Conservation (phyloP, 345 rosid species). For the Hibiscus tridactylites region DNA sequence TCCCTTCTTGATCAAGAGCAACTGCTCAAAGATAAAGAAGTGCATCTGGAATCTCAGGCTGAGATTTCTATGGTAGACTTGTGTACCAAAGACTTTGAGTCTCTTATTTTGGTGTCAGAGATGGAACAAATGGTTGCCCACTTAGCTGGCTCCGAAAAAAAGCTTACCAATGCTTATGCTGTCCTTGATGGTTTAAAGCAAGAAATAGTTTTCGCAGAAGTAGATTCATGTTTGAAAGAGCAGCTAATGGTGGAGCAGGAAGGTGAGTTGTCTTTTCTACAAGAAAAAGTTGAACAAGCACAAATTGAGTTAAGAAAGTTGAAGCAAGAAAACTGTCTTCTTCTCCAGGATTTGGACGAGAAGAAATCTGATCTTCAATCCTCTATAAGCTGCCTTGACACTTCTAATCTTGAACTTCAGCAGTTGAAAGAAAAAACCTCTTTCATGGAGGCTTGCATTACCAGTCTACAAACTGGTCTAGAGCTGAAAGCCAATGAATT, state of each 20-base stretch:
- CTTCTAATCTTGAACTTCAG: slow-evolving; percentile 26
- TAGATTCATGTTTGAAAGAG: slow-evolving; percentile 48
- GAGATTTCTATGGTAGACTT: slow-evolving; percentile 38
- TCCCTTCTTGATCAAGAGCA: slow-evolving; percentile 52
- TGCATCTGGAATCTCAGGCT: slow-evolving; percentile 40
- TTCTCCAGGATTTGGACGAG: slow-evolving; percentile 43
- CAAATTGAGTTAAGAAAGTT: slow-evolving; percentile 23
- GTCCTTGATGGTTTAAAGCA: slow-evolving; percentile 42
- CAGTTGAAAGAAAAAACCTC: slow-evolving; percentile 34
- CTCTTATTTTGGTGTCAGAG: slow-evolving; percentile 41
- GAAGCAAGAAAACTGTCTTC: slow-evolving; percentile 24
- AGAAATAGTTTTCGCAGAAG: slow-evolving; percentile 34
- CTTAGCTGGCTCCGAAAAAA: slow-evolving; percentile 26
- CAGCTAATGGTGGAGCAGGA: slow-evolving; percentile 29
- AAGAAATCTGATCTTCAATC: slow-evolving; percentile 35
- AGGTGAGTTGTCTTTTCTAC: slow-evolving; percentile 27
- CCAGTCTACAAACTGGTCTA: slow-evolving; percentile 42
- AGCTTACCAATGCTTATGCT: slow-evolving; percentile 23
- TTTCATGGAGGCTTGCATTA: slow-evolving; percentile 41
- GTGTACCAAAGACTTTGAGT: slow-evolving; percentile 66
- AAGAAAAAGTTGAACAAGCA: slow-evolving; percentile 31
- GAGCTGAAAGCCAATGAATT: slow-evolving; percentile 41
- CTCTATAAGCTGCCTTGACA: slow-evolving; percentile 17
- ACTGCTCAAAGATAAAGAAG: slow-evolving; percentile 38
- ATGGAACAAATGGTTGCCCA: slow-evolving; percentile 40